Conservation (phyloP, 164 flowering plant species). For the Macadamia tetraphylla region DNA sequence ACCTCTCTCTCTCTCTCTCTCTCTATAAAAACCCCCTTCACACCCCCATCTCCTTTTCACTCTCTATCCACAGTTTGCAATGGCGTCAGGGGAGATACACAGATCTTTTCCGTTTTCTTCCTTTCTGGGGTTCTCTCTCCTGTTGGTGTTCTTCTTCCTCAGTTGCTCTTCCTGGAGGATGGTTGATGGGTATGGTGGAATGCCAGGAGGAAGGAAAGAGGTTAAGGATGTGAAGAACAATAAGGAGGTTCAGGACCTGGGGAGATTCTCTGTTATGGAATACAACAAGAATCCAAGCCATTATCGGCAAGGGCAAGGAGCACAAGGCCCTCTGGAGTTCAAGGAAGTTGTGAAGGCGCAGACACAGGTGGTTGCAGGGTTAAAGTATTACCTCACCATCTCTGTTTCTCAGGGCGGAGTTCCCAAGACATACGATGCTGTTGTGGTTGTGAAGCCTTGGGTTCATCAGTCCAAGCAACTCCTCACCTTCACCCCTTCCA, state of each 20-base stretch:
- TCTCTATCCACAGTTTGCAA: background rate
- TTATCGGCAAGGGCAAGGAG: background rate
- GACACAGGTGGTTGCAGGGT: conserved; percentile 55
- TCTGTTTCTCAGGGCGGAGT: conserved; percentile 21
- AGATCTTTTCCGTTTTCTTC: background rate
- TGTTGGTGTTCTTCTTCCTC: background rate
- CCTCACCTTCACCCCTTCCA: background rate
- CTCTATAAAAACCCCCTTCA: background rate
- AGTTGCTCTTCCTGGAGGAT: background rate
- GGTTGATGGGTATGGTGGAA: conserved; percentile 2
- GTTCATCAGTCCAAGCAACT: conserved; percentile 2
- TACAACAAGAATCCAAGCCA: conserved; percentile 23
- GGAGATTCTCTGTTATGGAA: conserved; percentile 39
- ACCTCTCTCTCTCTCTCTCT: too few relatives aligned
- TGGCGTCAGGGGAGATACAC: background rate
- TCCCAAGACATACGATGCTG: conserved; percentile 32
- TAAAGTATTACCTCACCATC: conserved; percentile 45
- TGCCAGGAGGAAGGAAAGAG: conserved; percentile 31
- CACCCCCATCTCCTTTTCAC: background rate
- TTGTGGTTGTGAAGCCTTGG: conserved; percentile 39
- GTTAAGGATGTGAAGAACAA: conserved; percentile 30
- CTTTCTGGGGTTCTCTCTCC: background rate
- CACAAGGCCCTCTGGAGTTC: conserved; percentile 19
- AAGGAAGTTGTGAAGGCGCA: conserved; percentile 45
- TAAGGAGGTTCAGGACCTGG: conserved; percentile 43